phyloP scores from a whole-genome alignment of 2,329 filamentous ascomycete species.

The Phialophora expanda region DNA sequence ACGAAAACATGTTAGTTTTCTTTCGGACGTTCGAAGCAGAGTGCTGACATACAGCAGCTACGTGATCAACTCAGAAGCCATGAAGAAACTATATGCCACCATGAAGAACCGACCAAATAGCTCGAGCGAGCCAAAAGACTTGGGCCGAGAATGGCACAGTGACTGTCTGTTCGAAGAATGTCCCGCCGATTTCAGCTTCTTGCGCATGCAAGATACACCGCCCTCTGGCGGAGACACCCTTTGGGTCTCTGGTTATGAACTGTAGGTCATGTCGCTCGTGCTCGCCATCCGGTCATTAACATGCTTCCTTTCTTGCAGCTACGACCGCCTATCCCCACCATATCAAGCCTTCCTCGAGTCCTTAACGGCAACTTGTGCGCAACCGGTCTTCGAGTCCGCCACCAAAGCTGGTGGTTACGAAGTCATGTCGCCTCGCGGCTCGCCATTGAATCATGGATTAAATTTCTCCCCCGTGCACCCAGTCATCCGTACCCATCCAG shows the following conservation, averaged over 20 bases:
- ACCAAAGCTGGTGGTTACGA: constrained; percentile 44
- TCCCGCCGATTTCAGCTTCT: constrained; percentile 32
- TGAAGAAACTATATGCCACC: constrained; percentile 55
- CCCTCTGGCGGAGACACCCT: constrained; percentile 63
- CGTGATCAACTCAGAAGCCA: constrained; percentile 63
- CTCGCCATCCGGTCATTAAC: neutral
- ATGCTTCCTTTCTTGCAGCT: constrained; percentile 49
- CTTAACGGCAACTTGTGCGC: constrained; percentile 62
- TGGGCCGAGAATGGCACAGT: constrained; percentile 33
- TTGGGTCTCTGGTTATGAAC: constrained; percentile 70
- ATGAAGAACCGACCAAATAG: constrained; percentile 42
- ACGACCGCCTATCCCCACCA: constrained; percentile 62
- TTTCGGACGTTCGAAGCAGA: too few relatives aligned
- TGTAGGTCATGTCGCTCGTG: constrained; percentile 57
- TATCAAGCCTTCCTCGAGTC: constrained; percentile 64
- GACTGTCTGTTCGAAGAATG: constrained; percentile 33
- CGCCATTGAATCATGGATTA: constrained; percentile 60
- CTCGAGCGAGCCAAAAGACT: constrained; percentile 26
- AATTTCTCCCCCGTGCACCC: constrained; percentile 60
- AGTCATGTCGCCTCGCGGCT: constrained; percentile 55
- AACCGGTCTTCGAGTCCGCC: constrained; percentile 57
- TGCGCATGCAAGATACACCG: constrained; percentile 32
- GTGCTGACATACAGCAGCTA: constrained; percentile 49
- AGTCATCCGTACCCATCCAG: constrained; percentile 65
- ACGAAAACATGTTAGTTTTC: constrained; percentile 33